A percentile compares a stretch with the other conserved stretches of the same genome.
phyloP scores from a whole-genome alignment of 202 grass and related monocot genomes.

The Zizania palustris region DNA sequence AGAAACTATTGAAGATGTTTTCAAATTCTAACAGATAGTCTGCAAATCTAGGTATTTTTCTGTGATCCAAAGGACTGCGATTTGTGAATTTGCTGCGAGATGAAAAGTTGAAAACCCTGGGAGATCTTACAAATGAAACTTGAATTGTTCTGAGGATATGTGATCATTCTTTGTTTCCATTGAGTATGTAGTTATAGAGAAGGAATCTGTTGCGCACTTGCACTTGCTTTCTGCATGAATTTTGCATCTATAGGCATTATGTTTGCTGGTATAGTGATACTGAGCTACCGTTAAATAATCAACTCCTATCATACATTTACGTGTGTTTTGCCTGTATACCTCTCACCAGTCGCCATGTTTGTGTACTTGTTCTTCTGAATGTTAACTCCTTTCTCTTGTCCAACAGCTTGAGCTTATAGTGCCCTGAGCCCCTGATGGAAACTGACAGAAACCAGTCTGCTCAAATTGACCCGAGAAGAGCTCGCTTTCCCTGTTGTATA shows the following conservation, averaged over 20 bases:
- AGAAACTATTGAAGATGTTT: neutral
- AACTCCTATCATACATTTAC: neutral
- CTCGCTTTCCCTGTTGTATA: conserved; percentile 81
- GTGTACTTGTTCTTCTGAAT: neutral
- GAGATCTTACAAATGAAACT: neutral
- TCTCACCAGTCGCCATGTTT: neutral
- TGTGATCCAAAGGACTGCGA: neutral
- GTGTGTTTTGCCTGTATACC: conserved; percentile 8
- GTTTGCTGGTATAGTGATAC: neutral
- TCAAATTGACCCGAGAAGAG: conserved; percentile 76
- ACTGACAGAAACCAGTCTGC: conserved; percentile 38
- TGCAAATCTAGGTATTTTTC: neutral
- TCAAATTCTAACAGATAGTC: neutral
- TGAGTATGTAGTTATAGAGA: neutral
- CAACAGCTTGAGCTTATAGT: conserved; percentile 7
- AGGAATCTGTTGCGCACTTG: neutral
- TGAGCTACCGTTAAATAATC: neutral
- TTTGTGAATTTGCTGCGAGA: no score
- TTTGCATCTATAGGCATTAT: neutral
- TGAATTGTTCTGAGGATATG: neutral
- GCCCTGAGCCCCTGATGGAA: conserved; percentile 53
- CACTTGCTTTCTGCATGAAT: conserved; percentile 2
- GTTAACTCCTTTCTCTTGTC: neutral
- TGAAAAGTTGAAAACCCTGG: neutral
- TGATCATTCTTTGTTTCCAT: neutral